Base-by-base conservation (phyloP, 805 yeast species). In the Candida sanyiensis region DNA sequence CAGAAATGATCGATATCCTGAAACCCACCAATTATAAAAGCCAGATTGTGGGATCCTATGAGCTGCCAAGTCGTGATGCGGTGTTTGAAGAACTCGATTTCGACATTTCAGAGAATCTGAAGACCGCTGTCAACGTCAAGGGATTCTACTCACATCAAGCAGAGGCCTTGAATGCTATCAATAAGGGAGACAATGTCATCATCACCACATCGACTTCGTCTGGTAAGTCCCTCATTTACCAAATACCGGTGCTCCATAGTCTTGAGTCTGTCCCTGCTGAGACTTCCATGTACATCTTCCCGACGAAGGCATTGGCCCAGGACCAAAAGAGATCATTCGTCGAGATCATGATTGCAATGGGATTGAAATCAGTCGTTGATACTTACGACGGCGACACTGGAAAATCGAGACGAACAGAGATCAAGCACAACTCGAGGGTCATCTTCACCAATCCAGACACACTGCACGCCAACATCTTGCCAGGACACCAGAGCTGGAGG, bases 221-320 rank as follows among this genome's bases (percentile, higher is more conserved):
- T 0, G 99, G 99, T 34, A 93, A 93, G 52, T 89, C 97, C 0
- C 65, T 93, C 44, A 84, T 93, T 21, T 93, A 89, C 53, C 98
- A 93, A 58, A 61, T 88, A 2, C 95, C 97, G 0, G 84, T 90
- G 3, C 56, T 89, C 8, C 61, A 67, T 36, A 51, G 63, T 36
- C 61, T 70, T 37, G 67, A 73, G 31, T 50, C 55, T 8, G 67
- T 56, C 30, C 62, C 63, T 9, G 63, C 62, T 23, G 51, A 64
- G 1, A 84, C 95, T 0, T 83, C 96, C 8, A 67, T 94, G 67
- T 88, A 83, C 51, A 79, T 93, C 10, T 93, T 93, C 51, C 99
- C 99, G 2, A 93, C 99, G 0, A 93, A 93, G 55, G 98, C 99
- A 0, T 66, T 93, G 37, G 97, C 99, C 0, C 98, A 93, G 55